Evolutionary conservation across 2,329 filamentous ascomycete genomes (phyloP), one percentile per base, ranked within the genome.

Genomic region (Trichoderma guizhouense): DNA sequence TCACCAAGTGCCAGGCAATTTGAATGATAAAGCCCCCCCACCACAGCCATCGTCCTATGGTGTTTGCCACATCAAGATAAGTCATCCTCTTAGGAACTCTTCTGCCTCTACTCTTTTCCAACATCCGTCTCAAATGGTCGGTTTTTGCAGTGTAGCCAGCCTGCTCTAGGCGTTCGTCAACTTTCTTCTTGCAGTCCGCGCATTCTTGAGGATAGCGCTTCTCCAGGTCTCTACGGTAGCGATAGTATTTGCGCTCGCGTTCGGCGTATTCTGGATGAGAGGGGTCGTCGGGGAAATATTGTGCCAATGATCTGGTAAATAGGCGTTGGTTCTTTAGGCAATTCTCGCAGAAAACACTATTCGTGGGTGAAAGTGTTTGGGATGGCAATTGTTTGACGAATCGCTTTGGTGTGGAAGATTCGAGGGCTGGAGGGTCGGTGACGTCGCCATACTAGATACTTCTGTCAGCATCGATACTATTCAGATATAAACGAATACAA

Each of bases 281-380:
- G 0, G 86, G 83, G 72, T 91, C 88, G 39, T 87, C 86, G 12
- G 90, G 89, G 2, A 97, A 87, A 80, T 97, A 98, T 72, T 95
- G 91, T 4, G 93, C 91, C 51, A 98, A 85, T 0, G 90, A 90
- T 57, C 90, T 87, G 39, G 90, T 92, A 75, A 95, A 90, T 7
- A 98, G 85, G 71, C 93, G 90, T 80, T 99, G 96, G 80, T 99
- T 98, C 80, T 94, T 93, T 66, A 95, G 83, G 78, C 96, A 99
- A 70, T 87, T 92, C 62, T 87, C 83, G 86, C 96, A 99, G 78
- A 89, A 92, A 73, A 86, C 83, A 68, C 76, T 79, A 71, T 83
- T 79, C 30, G 78, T 5, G 77, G 71, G 24, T 18, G 72, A 67
- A 60, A 84, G 75, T 74, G 82, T 82, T n/a, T 82, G 78, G 51